A percentile compares a stretch with the other conserved stretches of the same genome.
Conservation (phyloP, 768 basidiomycete genomes). For the Rhodotorula toruloides region DNA sequence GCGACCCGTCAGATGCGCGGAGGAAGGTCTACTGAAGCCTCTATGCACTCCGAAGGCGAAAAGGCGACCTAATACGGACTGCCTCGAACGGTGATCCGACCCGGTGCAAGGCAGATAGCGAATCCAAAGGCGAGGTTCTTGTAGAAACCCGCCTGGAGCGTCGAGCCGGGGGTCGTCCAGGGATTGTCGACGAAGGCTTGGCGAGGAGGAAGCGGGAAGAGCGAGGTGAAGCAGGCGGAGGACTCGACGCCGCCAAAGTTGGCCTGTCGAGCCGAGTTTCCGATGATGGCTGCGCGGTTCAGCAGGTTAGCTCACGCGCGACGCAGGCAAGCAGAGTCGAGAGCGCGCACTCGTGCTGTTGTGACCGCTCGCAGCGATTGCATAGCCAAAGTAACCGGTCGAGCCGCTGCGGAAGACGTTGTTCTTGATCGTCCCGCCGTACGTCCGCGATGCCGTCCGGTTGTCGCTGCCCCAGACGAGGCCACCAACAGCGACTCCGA, state of each 20-base stretch:
- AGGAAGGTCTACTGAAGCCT: too few relatives aligned
- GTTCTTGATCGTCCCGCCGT: constrained; percentile 1
- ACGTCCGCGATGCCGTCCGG: constrained; percentile 11
- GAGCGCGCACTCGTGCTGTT: too few relatives aligned
- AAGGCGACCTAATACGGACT: too few relatives aligned
- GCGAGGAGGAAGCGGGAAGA: constrained; percentile 40
- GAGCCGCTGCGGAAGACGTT: background rate
- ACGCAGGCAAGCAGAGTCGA: too few relatives aligned
- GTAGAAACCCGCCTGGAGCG: background rate
- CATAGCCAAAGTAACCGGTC: constrained; percentile 13
- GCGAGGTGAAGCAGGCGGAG: constrained; percentile 7
- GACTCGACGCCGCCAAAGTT: constrained; percentile 18
- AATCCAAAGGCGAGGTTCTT: background rate
- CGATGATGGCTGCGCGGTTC: background rate
- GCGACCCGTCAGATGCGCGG: too few relatives aligned
- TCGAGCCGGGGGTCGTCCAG: constrained; percentile 1
- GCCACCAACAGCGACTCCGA: constrained; percentile 16
- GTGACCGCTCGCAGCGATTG: constrained; percentile 14
- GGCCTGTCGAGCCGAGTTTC: too few relatives aligned
- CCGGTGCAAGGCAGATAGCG: background rate
- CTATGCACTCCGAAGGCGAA: too few relatives aligned
- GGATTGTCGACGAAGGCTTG: constrained; percentile 20
- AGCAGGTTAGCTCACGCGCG: too few relatives aligned
- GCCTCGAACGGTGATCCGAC: too few relatives aligned
- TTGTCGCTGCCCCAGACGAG: constrained; percentile 19